Base-by-base conservation (phyloP, 306 rosid species). In the Ormosia emarginata region DNA sequence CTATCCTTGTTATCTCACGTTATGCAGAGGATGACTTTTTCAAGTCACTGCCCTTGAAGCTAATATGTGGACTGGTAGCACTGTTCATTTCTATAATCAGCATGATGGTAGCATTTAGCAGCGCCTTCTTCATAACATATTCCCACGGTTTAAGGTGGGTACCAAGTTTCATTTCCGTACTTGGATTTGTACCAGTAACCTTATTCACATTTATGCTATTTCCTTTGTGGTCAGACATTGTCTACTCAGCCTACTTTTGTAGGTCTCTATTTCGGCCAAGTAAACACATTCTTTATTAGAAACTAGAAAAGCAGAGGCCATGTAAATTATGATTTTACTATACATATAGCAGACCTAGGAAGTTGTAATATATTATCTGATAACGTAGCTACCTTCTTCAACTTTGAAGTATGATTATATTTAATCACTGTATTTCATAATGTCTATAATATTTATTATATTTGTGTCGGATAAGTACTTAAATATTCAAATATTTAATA, bases 21-120 rank as follows among this genome's bases (percentile, higher is more conserved):
- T 88, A 85, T 13, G 82, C 84, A 2, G 87, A 88, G 7, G 49
- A 69, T 0, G 85, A 86, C 15, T 86, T 86, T 7, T 71, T 80
- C 2, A 56, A 8, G 24, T 75, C 85, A 5, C 61, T 88, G 15
- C 87, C 91, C 0, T 2, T 4, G 59, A 88, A 75, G 80, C 67
- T 88, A 37, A 85, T 79, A 34, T 3, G 8, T n/a, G 91, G 89
- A 50, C 11, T 85, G 2, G 1, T 74, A 0, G 57, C 82, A 0
- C 80, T 88, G 1, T 85, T 85, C 72, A 9, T 80, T 34, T 88
- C 89, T 9, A 71, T 85, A 7, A 10, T 64, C 17, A 56, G 81
- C 33, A 85, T 88, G 89, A 71, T 80, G 80, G 5, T 77, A 5
- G 82, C 86, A 6, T 85, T 88, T 39, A 55, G 80, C 57, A 72